These are phyloP conservation scores for Escallonia rubra DNA, from an alignment of 129 eudicot genomes.

Conservation along the genomic window DNA sequence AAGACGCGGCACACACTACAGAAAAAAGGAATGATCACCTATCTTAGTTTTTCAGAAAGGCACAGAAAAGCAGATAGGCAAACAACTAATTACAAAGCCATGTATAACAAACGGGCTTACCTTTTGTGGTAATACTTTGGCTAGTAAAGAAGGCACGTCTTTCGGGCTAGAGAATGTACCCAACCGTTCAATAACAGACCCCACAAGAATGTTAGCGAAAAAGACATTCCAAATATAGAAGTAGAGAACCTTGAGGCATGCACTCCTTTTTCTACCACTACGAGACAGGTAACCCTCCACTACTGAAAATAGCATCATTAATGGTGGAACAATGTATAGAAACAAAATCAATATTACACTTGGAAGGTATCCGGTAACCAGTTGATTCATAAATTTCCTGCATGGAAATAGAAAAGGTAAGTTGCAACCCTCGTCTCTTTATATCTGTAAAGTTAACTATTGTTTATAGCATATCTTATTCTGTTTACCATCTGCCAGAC, in stretches of 20 bases:
- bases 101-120: constrained; percentile 20
- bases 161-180: constrained; percentile 39
- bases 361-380: constrained; percentile 85
- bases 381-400: constrained; percentile 45
- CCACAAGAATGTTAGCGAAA: constrained; percentile 73
- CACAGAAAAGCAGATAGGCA: too few species aligned
- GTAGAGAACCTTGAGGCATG: constrained; percentile 63
- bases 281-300: constrained; percentile 86
- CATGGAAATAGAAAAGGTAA: constrained; percentile 6
- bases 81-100: too few species aligned
- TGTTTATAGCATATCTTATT: too few species aligned
- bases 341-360: constrained; percentile 74
- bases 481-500: too few species aligned
- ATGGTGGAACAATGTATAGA: constrained; percentile 61
- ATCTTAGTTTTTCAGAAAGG: too few species aligned
- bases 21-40: too few species aligned
- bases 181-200: constrained; percentile 61
- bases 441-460: neutral
- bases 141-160: constrained; percentile 60
- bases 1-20: too few species aligned
- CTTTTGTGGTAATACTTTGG: constrained; percentile 72
- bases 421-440: neutral
- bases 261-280: constrained; percentile 79
- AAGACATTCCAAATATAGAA: constrained; percentile 87
- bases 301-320: constrained; percentile 80